Conservation (phyloP, 176 grass and related monocot species). For the Oryza meyeriana region DNA sequence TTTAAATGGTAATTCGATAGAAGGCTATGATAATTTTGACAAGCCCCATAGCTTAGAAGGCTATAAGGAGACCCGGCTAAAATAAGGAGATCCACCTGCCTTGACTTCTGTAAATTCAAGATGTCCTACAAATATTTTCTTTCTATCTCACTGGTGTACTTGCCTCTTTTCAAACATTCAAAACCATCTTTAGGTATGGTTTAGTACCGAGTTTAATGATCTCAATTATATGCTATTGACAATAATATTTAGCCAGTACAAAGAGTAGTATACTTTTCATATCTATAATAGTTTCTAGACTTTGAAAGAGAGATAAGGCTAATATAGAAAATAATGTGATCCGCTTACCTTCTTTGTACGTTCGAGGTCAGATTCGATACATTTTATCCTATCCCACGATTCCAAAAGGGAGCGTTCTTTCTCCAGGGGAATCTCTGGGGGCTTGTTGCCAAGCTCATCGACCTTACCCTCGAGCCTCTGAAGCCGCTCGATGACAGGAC, state of each 20-base stretch:
- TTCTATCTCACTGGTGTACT: neutral
- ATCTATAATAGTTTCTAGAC: neutral
- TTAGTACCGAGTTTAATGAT: neutral
- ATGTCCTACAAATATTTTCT: neutral
- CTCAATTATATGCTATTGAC: neutral
- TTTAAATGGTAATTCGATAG: neutral
- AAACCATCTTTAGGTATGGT: neutral
- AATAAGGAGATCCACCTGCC: too few species aligned
- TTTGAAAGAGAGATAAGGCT: neutral
- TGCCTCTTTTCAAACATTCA: neutral
- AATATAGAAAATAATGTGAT: neutral
- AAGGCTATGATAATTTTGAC: neutral
- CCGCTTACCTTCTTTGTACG: slow-evolving; percentile 69
- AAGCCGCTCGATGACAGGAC: slow-evolving; percentile 63
- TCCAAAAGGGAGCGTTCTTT: slow-evolving; percentile 69
- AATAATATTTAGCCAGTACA: neutral
- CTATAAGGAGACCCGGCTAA: neutral
- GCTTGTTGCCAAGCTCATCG: slow-evolving; percentile 57
- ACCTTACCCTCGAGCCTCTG: slow-evolving; percentile 69
- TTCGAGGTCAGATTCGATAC: slow-evolving; percentile 72
- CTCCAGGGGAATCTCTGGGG: slow-evolving; percentile 63
- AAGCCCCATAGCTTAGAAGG: neutral
- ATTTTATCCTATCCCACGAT: slow-evolving; percentile 86
- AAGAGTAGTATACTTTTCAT: neutral
- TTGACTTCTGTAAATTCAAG: neutral